Evolutionary conservation across 805 yeast genomes (phyloP), one percentile per base, ranked within the genome.

Genomic region (Myxozyma melibiosi): DNA sequence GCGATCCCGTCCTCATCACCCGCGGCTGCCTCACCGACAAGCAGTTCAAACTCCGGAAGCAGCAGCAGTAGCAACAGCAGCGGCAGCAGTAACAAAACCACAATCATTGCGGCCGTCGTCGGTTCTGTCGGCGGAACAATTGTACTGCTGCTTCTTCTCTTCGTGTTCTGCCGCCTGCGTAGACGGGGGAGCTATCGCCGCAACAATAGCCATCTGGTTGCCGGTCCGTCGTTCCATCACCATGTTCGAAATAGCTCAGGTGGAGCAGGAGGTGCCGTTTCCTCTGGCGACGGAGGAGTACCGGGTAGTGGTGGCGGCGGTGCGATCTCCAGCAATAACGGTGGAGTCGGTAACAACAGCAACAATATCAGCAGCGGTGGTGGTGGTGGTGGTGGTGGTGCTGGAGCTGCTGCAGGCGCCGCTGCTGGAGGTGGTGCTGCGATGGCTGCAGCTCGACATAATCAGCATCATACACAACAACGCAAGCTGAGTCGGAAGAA

Each of bases 101-200:
- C 55, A 7, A 39, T 57, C 42, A 59, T 59, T 16, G 60, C 56
- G 2, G 25, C 63, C 6, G 62, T 53, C n/a, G 57, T 57, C 24
- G 58, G 59, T 30, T 38, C 51, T 14, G 40, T 58, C 14, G 59
- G 63, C 28, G 60, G 57, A 18, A 24, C 35, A 8, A 20, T 55
- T 18, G 31, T 58, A 2, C 2, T 58, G 1, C 35, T 43, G 4
- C 7, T 55, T 14, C 24, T 58, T 2, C n/a, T 55, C n/a, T 16
- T 58, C 24, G 30, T 51, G 4, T 24, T 51, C 14, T 22, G 39
- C 16, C 53, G 53, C 4, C 45, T 27, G 39, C 52, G 51, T 13
- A 38, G 52, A 3, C 47, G 51, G n/a, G 45, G 55, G 25, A 16
- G 34, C 22, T 46, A 7, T 33, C 50, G 18, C 11, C 37, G 25